Evolutionary conservation across 2,329 filamentous ascomycete species (phyloP), one percentile per base, ranked within the genome.

Genomic region (Colletotrichum shisoi): DNA sequence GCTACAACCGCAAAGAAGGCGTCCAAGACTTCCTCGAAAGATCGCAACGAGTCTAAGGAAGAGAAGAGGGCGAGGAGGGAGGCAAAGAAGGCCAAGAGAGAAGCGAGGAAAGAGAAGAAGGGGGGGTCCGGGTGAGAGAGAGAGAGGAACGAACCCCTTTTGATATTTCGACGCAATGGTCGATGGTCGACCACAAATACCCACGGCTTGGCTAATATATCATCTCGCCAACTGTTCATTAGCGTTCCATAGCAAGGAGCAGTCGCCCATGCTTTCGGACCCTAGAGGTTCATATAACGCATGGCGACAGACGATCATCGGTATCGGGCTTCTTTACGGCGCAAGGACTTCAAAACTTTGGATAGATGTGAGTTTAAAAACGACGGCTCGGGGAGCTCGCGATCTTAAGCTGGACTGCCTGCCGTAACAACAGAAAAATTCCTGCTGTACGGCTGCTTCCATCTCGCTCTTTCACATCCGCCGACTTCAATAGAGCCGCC

Each of bases 21-120:
- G 67, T 72, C 70, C 49, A 75, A 74, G 70, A 75, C 74, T 19
- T 74, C 76, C 15, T 31, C 37, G 62, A 45, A 17, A 74, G 72
- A 69, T 70, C 71, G 44, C 71, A 78, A 72, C 73, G 79, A 80
- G 73, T 80, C 78, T 3, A 84, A 81, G 73, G 80, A 81, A 69
- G 80, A 82, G 52, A 77, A 78, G 68, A 75, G 75, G 70, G 76
- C 74, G 56, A 76, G 75, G 46, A 64, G 71, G 7, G 68, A 75
- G 74, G 70, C 75, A 73, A 57, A 76, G 75, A 49, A 77, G 73
- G 54, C 77, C 77, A 53, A 75, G 60, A 65, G 71, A 7, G 73
- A 73, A 48, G 63, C 57, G 34, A 52, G 45, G 40, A 67, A 62
- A 40, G 44, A 44, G 8, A 53, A 54, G 51, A 67, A 57, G 46